Conservation (phyloP, 1,139 yeast species). For the Candida tropicalis region DNA sequence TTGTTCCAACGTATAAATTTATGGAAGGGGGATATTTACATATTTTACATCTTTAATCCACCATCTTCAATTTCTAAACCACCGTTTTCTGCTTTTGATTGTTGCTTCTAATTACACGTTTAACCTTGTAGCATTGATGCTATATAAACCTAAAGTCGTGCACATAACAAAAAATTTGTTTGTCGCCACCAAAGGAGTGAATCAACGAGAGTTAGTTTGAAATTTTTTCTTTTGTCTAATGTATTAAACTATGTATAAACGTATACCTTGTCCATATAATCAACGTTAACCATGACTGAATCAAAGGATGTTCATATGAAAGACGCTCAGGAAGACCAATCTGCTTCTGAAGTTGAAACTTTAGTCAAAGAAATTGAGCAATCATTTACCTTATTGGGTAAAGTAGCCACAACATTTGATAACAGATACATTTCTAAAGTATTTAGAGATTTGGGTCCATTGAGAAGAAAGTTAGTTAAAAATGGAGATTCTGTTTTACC, state of each 20-base stretch:
- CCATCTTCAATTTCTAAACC: too few species aligned
- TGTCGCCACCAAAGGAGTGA: too few species aligned
- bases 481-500: conserved; percentile 48
- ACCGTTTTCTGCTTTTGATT: too few species aligned
- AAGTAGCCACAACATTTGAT: conserved; percentile 78
- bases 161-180: too few species aligned
- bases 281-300: conserved; percentile 8
- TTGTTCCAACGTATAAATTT: too few species aligned
- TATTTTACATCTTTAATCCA: too few species aligned
- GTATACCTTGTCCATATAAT: not conserved
- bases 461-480: conserved; percentile 65
- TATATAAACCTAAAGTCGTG: too few species aligned
- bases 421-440: conserved; percentile 87
- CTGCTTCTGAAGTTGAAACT: conserved; percentile 9
- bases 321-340: conserved; percentile 20
- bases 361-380: conserved; percentile 50
- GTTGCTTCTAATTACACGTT: too few species aligned
- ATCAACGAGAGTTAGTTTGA: too few species aligned
- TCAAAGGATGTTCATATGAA: conserved; percentile 33
- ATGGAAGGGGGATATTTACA: too few species aligned
- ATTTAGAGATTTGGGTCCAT: conserved; percentile 75
- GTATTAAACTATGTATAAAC: too few species aligned
- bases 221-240: not conserved
- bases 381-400: conserved; percentile 58
- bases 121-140: too few species aligned